Percentiles rank a stretch among this genome's conserved stretches.
phyloP scores from a whole-genome alignment of 805 yeast species.

The Myxozyma neotropica region DNA sequence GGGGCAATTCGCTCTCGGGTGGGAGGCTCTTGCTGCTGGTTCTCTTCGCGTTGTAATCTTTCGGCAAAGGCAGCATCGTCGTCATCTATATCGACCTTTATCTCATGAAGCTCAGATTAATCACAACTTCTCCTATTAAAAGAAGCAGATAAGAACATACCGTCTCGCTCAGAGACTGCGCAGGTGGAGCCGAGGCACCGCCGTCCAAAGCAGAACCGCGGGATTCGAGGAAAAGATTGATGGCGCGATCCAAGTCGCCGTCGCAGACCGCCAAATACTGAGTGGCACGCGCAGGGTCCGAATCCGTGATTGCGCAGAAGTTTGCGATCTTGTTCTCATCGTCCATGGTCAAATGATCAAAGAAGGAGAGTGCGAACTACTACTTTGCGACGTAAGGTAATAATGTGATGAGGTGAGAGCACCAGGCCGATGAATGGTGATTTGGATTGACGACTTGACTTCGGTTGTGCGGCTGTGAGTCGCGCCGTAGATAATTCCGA shows the following conservation, averaged over 20 bases:
- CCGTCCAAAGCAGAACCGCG: slow-evolving; percentile 44
- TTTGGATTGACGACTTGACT: too few species aligned
- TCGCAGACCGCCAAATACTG: slow-evolving; percentile 80
- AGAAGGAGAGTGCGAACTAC: neutral
- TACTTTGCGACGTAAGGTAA: neutral
- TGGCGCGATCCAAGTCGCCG: slow-evolving; percentile 78
- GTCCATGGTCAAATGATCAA: slow-evolving; percentile 9
- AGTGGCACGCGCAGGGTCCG: slow-evolving; percentile 66
- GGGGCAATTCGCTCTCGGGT: slow-evolving; percentile 81
- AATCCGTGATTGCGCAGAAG: slow-evolving; percentile 83
- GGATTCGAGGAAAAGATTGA: slow-evolving; percentile 74
- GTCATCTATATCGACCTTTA: slow-evolving; percentile 13
- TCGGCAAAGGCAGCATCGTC: slow-evolving; percentile 37
- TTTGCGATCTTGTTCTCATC: slow-evolving; percentile 58
- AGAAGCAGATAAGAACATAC: neutral
- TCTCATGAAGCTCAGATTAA: neutral
- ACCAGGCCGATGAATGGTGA: too few species aligned
- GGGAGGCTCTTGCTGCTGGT: slow-evolving; percentile 41
- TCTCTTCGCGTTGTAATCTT: slow-evolving; percentile 39
- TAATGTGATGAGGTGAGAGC: neutral
- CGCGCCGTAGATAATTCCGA: too few species aligned
- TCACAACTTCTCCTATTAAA: neutral
- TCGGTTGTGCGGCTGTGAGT: too few species aligned
- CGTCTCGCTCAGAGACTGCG: neutral
- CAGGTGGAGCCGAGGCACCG: slow-evolving; percentile 3